Evolutionary conservation across 2,329 filamentous ascomycete genomes (phyloP).

Genomic region (Aspergillus costaricaensis): DNA sequence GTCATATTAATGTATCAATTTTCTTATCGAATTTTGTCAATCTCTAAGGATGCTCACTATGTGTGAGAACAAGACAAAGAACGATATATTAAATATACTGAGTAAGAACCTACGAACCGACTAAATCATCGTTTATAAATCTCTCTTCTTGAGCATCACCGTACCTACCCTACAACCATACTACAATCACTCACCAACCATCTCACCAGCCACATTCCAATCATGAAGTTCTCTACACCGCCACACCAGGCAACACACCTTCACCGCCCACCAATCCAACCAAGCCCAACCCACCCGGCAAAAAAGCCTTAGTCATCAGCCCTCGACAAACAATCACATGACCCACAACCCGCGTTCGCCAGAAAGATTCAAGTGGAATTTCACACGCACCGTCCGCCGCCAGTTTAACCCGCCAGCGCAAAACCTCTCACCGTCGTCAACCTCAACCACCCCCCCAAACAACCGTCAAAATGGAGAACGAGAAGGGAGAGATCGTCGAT

Average conservation of each 20-base stretch:
- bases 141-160: too few species aligned
- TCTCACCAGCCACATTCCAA: background rate
- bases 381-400: constrained; percentile 28
- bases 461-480: constrained; percentile 92
- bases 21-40: too few species aligned
- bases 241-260: background rate
- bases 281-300: background rate
- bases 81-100: too few species aligned
- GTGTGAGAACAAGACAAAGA: too few species aligned
- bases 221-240: background rate
- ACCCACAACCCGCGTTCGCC: constrained; percentile 40
- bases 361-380: constrained; percentile 31
- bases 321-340: constrained; percentile 46
- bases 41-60: too few species aligned
- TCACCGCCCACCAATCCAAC: background rate
- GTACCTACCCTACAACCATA: too few species aligned
- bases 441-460: constrained; percentile 39
- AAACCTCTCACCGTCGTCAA: constrained; percentile 38
- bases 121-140: too few species aligned
- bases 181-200: too few species aligned
- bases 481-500: constrained; percentile 99
- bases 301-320: constrained; percentile 25
- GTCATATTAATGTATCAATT: too few species aligned
- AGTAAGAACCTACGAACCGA: too few species aligned
- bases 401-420: constrained; percentile 33